Conservation (phyloP, 805 yeast species). For the Pichia exigua region DNA sequence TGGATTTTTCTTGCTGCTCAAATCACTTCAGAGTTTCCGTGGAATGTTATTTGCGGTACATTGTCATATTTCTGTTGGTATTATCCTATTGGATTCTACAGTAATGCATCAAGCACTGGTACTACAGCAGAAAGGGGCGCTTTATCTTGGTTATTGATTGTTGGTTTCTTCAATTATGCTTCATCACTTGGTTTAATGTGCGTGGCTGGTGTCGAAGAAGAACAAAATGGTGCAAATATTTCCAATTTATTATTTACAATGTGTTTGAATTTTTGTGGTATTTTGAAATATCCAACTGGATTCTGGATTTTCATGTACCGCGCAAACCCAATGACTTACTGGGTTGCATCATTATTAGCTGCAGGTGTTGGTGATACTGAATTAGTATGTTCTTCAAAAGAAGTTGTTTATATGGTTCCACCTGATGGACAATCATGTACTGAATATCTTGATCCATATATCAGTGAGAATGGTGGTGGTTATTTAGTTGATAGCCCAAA, state of each 20-base stretch:
- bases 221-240: constrained; percentile 58
- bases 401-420: constrained; percentile 43
- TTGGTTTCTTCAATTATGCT: constrained; percentile 45
- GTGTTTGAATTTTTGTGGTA: constrained; percentile 72
- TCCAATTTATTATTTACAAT: constrained; percentile 51
- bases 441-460: constrained; percentile 38
- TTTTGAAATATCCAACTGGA: constrained; percentile 52
- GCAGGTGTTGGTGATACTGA: constrained; percentile 45
- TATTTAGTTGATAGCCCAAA: constrained; percentile 35
- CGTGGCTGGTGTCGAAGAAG: constrained; percentile 51
- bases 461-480: constrained; percentile 40
- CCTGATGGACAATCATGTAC: constrained; percentile 52
- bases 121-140: constrained; percentile 48
- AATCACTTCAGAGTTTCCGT: constrained; percentile 58
- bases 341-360: constrained; percentile 47
- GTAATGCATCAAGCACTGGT: constrained; percentile 46
- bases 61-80: constrained; percentile 57
- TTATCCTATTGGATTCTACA: constrained; percentile 63
- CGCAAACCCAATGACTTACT: constrained; percentile 61
- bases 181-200: constrained; percentile 52
- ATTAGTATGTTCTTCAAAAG: constrained; percentile 42
- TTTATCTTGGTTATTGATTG: constrained; percentile 33
- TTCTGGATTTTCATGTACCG: constrained; percentile 79
- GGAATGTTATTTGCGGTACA: constrained; percentile 55
- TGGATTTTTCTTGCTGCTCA: constrained; percentile 52